A percentile compares a stretch with the other conserved stretches of the same genome.
phyloP scores from a whole-genome alignment of 352 stramenopile species.

The Pythium periplocum region DNA sequence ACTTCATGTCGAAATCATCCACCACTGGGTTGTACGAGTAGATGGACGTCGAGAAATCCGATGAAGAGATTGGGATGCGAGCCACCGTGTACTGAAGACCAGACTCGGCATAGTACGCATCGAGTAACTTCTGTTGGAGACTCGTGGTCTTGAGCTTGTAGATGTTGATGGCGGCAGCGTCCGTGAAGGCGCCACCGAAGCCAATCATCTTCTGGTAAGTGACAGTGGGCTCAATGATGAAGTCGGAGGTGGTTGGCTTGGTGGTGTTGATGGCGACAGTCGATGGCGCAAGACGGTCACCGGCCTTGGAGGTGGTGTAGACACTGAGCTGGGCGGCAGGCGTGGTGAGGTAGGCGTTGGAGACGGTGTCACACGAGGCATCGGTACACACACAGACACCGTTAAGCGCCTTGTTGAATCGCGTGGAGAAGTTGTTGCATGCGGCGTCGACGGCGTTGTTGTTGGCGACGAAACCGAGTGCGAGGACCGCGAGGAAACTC shows the following conservation, averaged over 20 bases:
- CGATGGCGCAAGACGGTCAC: conserved; percentile 39
- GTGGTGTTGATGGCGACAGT: conserved; percentile 15
- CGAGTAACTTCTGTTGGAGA: conserved; percentile 54
- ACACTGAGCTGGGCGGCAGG: conserved; percentile 33
- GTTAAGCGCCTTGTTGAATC: conserved; percentile 38
- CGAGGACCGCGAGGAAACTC: conserved; percentile 7
- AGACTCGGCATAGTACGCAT: conserved; percentile 64
- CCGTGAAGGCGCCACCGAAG: conserved; percentile 85
- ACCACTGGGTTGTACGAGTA: conserved; percentile 80
- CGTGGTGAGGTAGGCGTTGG: conserved; percentile 35
- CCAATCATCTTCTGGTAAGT: conserved; percentile 76
- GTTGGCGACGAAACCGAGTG: not conserved
- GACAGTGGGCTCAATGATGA: conserved; percentile 25
- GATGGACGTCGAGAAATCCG: conserved; percentile 73
- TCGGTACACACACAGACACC: conserved; percentile 30
- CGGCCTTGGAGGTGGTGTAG: conserved; percentile 45
- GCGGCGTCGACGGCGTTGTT: conserved; percentile 5
- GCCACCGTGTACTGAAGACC: conserved; percentile 76
- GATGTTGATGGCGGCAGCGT: conserved; percentile 71
- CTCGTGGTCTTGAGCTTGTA: conserved; percentile 33
- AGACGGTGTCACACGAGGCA: conserved; percentile 37
- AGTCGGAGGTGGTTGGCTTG: conserved; percentile 6
- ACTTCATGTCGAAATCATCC: conserved; percentile 57
- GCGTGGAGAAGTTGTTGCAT: conserved; percentile 31
- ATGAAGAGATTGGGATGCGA: conserved; percentile 71